Percentiles rank a stretch among this genome's conserved stretches.
Conservation (phyloP, 108 stramenopile species). For the Cylindrotheca closterium region DNA sequence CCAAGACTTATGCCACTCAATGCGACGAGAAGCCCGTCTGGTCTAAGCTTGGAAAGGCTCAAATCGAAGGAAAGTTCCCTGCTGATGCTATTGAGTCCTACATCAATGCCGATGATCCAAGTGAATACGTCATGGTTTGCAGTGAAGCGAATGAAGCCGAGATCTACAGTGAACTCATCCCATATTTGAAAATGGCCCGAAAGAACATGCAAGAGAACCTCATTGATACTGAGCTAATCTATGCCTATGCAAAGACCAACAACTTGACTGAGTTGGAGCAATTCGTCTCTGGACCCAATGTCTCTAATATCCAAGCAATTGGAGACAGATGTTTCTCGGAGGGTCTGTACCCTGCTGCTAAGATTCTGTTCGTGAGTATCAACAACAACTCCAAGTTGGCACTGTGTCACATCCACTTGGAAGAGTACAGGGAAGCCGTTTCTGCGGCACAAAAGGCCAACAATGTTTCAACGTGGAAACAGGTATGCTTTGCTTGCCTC, state of each 20-base stretch:
- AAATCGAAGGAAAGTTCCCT: conserved; percentile 94
- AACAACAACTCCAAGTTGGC: conserved; percentile 99
- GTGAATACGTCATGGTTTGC: conserved; percentile 95
- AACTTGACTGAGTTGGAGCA: conserved; percentile 95
- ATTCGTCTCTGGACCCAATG: conserved; percentile 97
- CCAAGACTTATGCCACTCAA: conserved; percentile 96
- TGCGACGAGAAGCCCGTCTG: conserved; percentile 97
- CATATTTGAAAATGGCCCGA: conserved; percentile 99
- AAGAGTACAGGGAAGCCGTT: conserved; percentile 98
- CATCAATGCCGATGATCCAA: conserved; percentile 97
- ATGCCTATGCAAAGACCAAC: conserved; percentile 95
- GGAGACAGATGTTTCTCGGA: conserved; percentile 96
- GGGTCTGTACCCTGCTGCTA: conserved; percentile 96
- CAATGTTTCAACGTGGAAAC: conserved; percentile 99
- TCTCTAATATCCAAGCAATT: conserved; percentile 96
- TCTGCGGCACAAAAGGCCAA: conserved; percentile 98
- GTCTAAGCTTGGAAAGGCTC: conserved; percentile 98
- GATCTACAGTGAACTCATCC: conserved; percentile 93
- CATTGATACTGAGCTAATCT: conserved; percentile 98
- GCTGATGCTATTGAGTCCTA: conserved; percentile 96
- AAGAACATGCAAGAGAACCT: conserved; percentile 96
- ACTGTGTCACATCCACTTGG: conserved; percentile 96
- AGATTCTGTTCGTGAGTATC: conserved; percentile 95
- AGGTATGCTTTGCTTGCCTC: conserved; percentile 96
- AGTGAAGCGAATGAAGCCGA: conserved; percentile 93